These are phyloP conservation scores for Eucalyptus curtisii DNA, from an alignment of 345 rosid genomes.

Conservation along the genomic window DNA sequence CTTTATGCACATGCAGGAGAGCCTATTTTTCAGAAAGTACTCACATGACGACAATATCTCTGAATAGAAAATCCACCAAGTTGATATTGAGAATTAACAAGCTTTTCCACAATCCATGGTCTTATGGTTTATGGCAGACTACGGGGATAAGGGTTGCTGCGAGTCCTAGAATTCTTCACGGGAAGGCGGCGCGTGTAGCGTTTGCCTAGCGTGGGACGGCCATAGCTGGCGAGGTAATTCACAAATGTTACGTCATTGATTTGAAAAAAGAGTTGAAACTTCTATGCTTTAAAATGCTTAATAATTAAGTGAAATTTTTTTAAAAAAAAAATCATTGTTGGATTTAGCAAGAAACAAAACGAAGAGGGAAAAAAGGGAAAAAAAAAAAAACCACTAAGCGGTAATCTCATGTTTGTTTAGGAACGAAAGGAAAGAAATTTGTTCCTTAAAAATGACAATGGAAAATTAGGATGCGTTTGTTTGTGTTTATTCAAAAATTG, in stretches of 20 bases:
- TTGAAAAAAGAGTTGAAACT: background rate
- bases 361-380: background rate
- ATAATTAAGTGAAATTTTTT: too few relatives aligned
- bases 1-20: background rate
- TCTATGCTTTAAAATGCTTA: background rate
- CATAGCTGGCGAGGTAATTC: background rate
- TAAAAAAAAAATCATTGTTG: background rate
- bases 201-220: too few relatives aligned
- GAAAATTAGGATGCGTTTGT: too few relatives aligned
- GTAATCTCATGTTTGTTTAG: background rate
- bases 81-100: too few relatives aligned
- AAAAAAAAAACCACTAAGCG: background rate
- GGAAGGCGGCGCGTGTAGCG: too few relatives aligned
- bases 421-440: background rate
- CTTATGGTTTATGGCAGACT: too few relatives aligned
- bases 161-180: too few relatives aligned
- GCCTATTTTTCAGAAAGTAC: background rate
- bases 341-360: background rate
- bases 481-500: too few relatives aligned
- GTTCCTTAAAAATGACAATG: background rate
- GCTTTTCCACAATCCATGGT: too few relatives aligned
- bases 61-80: too few relatives aligned
- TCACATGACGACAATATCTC: too few relatives aligned
- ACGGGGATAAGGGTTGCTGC: too few relatives aligned
- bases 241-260: background rate